Base-by-base conservation (phyloP, 257 asterid genomes). In the Penstemon eatonii region DNA sequence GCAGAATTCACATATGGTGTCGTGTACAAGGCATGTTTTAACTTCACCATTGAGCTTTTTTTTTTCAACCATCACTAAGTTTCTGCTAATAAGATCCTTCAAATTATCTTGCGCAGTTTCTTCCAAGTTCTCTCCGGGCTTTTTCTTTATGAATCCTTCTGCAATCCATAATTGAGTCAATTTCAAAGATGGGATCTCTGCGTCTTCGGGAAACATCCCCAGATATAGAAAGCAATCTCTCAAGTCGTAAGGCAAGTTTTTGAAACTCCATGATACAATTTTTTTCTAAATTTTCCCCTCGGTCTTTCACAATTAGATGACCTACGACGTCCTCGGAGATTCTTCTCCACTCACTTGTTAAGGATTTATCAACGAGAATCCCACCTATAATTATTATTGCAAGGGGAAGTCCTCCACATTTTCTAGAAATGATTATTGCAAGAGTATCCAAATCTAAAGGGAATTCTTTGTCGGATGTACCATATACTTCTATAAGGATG, bases 11-110 rank as follows among this genome's bases (percentile, higher is more conserved):
- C 70, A 70, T 65, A 77, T 52, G 38, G 61, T 72, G 53, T 68
- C 81, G 51, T 77, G 75, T 33, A 77, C 37, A 19, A 78, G 75
- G 68, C 82, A 77, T 18, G 72, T 63, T 73, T 73, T 77, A 42
- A 73, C 56, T 53, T 65, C 72, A 15, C 78, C 82, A 68, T 68
- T 63, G 0, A 69, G 74, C 18, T 56, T 77, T 25, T 68, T 60
- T 58, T 43, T 43, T 12, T 55, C 64, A 36, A 66, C 73, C 72
- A 76, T 72, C 68, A 76, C 36, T 43, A 76, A 63, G 69, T 68
- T 76, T 52, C 70, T 72, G 56, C 39, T 60, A 3, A 76, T 69
- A 8, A 76, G 64, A 4, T 67, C 81, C 38, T 63, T 56, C 44
- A 76, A 12, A 50, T 49, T 72, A 4, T 13, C 74, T 46, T 72